These are phyloP conservation scores for Leccinum incarnatum DNA, from an alignment of 768 basidiomycete species.

Conservation along the genomic window DNA sequence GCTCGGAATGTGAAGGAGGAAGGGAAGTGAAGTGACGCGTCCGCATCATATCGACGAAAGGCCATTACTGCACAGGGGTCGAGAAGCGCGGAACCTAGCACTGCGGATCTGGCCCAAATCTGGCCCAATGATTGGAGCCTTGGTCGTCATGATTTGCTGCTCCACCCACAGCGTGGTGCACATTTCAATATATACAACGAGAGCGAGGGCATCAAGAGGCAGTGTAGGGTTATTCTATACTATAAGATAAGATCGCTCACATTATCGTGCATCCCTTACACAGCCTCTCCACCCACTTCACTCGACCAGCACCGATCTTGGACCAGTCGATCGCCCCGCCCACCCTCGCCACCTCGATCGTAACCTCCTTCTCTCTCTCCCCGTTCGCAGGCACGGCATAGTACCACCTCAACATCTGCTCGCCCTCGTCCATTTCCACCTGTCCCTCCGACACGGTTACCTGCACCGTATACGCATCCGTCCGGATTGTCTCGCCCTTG, in stretches of 20 bases:
- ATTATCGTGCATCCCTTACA: conserved; percentile 22
- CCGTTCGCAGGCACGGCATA: conserved; percentile 36
- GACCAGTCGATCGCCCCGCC: conserved; percentile 40
- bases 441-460: conserved; percentile 47
- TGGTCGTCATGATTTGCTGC: no score
- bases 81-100: no score
- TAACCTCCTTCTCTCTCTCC: conserved; percentile 29
- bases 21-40: no score
- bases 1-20: no score
- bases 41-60: no score
- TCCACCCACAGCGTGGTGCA: no score
- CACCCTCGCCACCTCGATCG: conserved; percentile 40
- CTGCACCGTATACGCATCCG: conserved; percentile 35
- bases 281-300: conserved; percentile 9
- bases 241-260: conserved; percentile 9
- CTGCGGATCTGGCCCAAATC: neutral
- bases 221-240: neutral
- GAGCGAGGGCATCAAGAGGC: no score
- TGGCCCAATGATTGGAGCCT: no score
- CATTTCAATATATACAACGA: no score
- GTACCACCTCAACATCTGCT: conserved; percentile 52
- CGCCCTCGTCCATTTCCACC: conserved; percentile 45
- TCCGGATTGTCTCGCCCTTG: conserved; percentile 11
- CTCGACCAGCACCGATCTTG: neutral
- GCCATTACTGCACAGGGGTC: no score